Conservation (phyloP, 495 filamentous ascomycete species). For the Bryoglossum gracile region DNA sequence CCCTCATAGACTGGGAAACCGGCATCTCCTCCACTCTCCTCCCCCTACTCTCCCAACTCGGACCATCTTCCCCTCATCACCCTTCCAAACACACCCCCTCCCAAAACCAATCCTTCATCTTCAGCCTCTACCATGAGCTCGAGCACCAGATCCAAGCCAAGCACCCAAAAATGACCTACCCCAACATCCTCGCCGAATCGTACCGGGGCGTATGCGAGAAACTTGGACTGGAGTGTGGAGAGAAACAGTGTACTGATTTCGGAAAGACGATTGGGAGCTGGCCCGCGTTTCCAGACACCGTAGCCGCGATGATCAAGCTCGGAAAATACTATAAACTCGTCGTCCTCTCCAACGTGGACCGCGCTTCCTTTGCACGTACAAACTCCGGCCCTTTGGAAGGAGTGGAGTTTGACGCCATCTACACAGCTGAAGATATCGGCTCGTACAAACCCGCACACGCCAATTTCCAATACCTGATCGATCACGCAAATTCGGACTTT, state of each 20-base stretch:
- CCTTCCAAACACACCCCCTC: background rate
- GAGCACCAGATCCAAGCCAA: conserved; percentile 9
- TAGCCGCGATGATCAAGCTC: conserved; percentile 50
- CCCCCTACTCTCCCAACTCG: conserved; percentile 17
- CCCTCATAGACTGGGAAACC: conserved; percentile 69
- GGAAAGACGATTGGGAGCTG: conserved; percentile 51
- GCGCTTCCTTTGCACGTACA: conserved; percentile 50
- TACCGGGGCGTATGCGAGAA: conserved; percentile 6
- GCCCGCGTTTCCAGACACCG: conserved; percentile 59
- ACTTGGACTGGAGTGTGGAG: conserved; percentile 32
- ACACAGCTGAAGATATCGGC: conserved; percentile 70
- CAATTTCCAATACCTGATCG: conserved; percentile 59
- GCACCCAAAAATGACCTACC: conserved; percentile 12
- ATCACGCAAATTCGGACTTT: conserved; percentile 34
- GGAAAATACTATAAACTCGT: conserved; percentile 57
- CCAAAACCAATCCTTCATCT: background rate
- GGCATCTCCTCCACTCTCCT: conserved; percentile 29
- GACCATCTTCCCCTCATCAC: conserved; percentile 4
- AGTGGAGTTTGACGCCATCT: conserved; percentile 55
- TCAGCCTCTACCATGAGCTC: conserved; percentile 2
- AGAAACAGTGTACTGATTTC: conserved; percentile 31
- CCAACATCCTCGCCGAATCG: conserved; percentile 5
- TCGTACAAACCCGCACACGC: conserved; percentile 61
- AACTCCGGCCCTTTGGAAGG: conserved; percentile 41
- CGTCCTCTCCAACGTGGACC: conserved; percentile 66